These are phyloP conservation scores for Ogataea paraovalis DNA, from an alignment of 805 yeast genomes.

Conservation along the genomic window DNA sequence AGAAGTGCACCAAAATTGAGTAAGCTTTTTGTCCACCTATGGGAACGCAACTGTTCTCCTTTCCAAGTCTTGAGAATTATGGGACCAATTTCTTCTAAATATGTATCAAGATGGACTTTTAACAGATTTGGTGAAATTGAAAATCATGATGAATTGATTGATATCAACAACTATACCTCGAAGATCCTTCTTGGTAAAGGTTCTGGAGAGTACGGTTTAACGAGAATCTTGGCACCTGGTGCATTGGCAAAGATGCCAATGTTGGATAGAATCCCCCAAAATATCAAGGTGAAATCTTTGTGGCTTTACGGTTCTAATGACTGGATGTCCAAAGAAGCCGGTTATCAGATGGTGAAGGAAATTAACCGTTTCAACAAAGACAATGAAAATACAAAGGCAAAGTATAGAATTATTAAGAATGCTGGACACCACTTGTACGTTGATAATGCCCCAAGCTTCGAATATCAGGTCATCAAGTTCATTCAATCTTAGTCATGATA, in stretches of 20 bases:
- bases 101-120: slow-evolving; percentile 54
- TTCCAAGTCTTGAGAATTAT: slow-evolving; percentile 43
- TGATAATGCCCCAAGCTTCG: slow-evolving; percentile 41
- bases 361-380: slow-evolving; percentile 23
- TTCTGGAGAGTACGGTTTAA: slow-evolving; percentile 62
- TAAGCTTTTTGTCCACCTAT: slow-evolving; percentile 37
- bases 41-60: slow-evolving; percentile 56
- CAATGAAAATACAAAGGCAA: slow-evolving; percentile 16
- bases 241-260: slow-evolving; percentile 55
- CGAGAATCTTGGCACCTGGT: slow-evolving; percentile 56
- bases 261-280: slow-evolving; percentile 45
- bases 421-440: slow-evolving; percentile 56
- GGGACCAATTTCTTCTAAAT: slow-evolving; percentile 53
- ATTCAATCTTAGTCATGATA: slow-evolving; percentile 13
- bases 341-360: slow-evolving; percentile 39
- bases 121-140: slow-evolving; percentile 36
- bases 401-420: slow-evolving; percentile 35
- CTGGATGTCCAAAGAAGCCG: slow-evolving; percentile 69
- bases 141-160: slow-evolving; percentile 30
- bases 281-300: slow-evolving; percentile 40
- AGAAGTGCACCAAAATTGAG: slow-evolving; percentile 33
- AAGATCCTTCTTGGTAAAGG: slow-evolving; percentile 50
- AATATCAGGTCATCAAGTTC: slow-evolving; percentile 25
- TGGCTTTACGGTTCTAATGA: slow-evolving; percentile 68
- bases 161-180: slow-evolving; percentile 52